Evolutionary conservation across 2,329 filamentous ascomycete species (phyloP).

Genomic region (Exophiala sp.): DNA sequence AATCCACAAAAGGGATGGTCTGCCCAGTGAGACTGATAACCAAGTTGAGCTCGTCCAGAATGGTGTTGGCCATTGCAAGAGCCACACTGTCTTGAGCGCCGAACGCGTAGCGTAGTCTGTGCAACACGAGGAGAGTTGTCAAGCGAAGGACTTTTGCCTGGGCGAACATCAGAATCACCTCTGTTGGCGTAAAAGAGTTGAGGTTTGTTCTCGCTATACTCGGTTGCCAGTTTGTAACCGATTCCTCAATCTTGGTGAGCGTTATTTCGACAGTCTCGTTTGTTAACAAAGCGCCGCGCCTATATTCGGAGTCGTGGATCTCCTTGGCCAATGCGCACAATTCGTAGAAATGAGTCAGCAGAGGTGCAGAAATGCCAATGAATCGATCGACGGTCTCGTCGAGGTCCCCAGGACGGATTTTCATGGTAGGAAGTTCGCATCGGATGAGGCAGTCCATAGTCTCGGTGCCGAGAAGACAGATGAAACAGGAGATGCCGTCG

Average conservation of each 20-base stretch:
- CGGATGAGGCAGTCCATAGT: slow-evolving; percentile 3
- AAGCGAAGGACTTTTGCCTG: slow-evolving; percentile 1
- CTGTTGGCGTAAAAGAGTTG: background rate
- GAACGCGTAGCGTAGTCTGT: slow-evolving; percentile 3
- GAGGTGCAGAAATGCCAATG: slow-evolving; percentile 1
- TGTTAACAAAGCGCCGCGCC: background rate
- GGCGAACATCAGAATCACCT: slow-evolving; percentile 1
- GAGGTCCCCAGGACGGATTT: background rate
- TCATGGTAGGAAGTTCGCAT: background rate
- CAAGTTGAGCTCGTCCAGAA: slow-evolving; percentile 1
- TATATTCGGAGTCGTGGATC: background rate
- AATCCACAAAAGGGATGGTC: slow-evolving; percentile 1
- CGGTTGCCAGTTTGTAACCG: background rate
- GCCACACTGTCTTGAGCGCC: background rate
- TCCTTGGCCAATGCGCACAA: background rate
- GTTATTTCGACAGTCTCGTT: background rate
- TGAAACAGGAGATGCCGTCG: slow-evolving; percentile 2
- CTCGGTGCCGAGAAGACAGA: slow-evolving; percentile 2
- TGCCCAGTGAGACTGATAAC: background rate
- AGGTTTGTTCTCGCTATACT: background rate
- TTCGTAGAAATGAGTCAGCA: slow-evolving; percentile 3
- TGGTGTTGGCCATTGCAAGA: background rate
- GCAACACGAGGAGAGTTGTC: background rate
- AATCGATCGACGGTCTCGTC: slow-evolving; percentile 3
- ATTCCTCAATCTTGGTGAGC: background rate